Evolutionary conservation across 768 basidiomycete genomes (phyloP).

Genomic region (Amanita brunnescens): DNA sequence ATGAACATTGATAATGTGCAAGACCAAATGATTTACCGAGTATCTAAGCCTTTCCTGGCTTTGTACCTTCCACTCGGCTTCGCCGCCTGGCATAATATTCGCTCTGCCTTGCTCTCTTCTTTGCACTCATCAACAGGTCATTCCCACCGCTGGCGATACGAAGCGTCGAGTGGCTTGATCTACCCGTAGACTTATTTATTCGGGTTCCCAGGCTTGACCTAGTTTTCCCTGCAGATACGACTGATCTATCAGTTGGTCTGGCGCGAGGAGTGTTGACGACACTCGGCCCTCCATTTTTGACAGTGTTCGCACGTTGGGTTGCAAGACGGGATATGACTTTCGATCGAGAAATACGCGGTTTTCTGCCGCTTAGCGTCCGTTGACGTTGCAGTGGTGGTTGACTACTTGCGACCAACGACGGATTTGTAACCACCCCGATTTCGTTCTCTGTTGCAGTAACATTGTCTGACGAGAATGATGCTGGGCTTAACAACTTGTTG

Average conservation of each 20-base stretch:
- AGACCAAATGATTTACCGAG: background rate
- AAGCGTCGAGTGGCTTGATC: slow-evolving; percentile 21
- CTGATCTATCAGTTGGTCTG: slow-evolving; percentile 8
- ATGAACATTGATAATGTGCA: background rate
- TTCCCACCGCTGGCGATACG: slow-evolving; percentile 23
- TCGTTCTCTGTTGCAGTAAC: background rate
- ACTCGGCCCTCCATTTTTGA: background rate
- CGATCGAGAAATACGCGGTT: slow-evolving; percentile 74
- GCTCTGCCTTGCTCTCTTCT: slow-evolving; percentile 69
- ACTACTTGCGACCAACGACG: background rate
- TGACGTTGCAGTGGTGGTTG: slow-evolving; percentile 5
- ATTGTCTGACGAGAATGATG: background rate
- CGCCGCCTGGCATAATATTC: slow-evolving; percentile 51
- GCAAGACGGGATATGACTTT: slow-evolving; percentile 72
- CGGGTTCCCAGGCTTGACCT: slow-evolving; percentile 48
- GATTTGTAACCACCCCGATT: background rate
- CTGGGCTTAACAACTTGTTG: background rate
- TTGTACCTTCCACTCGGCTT: slow-evolving; percentile 28
- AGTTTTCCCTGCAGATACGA: slow-evolving; percentile 16
- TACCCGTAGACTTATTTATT: slow-evolving; percentile 24
- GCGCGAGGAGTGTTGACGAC: slow-evolving; percentile 1
- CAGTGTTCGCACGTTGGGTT: slow-evolving; percentile 46
- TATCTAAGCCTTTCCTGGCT: background rate
- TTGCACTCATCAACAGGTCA: slow-evolving; percentile 49
- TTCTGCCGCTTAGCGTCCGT: slow-evolving; percentile 34